phyloP scores from a whole-genome alignment of 2,329 filamentous ascomycete genomes.

The Rutstroemia sp. region DNA sequence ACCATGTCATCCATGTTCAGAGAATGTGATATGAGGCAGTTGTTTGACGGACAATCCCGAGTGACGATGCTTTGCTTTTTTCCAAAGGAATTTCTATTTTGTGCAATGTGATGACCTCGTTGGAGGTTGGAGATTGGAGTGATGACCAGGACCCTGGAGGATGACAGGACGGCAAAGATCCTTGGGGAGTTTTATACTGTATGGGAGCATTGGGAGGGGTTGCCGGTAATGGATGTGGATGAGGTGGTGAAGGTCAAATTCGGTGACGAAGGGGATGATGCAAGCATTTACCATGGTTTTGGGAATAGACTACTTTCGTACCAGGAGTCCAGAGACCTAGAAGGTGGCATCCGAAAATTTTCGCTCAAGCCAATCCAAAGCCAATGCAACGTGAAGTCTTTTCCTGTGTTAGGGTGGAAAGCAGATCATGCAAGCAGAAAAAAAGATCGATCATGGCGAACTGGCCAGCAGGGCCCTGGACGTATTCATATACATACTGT shows the following conservation, averaged over 20 bases:
- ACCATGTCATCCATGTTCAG: constrained; percentile 7
- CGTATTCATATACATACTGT: no score
- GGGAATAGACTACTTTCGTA: background rate
- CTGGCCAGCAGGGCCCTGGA: no score
- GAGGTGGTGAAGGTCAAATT: background rate
- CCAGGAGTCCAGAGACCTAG: background rate
- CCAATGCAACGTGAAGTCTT: no score
- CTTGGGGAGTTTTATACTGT: background rate
- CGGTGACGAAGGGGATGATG: background rate
- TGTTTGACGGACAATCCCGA: background rate
- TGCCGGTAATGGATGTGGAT: background rate
- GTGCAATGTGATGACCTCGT: background rate
- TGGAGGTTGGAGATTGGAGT: background rate
- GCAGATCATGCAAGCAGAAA: no score
- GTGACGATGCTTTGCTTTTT: background rate
- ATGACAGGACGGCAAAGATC: background rate
- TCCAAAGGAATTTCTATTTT: background rate
- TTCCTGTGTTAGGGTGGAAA: no score
- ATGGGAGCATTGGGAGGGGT: background rate
- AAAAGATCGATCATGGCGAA: no score
- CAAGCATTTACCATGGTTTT: constrained; percentile 9
- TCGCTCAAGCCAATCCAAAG: background rate
- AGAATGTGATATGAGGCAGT: constrained; percentile 4
- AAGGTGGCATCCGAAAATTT: background rate
- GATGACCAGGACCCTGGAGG: constrained; percentile 1